Evolutionary conservation across 306 rosid genomes (phyloP).

Genomic region (Dryas octopetala): DNA sequence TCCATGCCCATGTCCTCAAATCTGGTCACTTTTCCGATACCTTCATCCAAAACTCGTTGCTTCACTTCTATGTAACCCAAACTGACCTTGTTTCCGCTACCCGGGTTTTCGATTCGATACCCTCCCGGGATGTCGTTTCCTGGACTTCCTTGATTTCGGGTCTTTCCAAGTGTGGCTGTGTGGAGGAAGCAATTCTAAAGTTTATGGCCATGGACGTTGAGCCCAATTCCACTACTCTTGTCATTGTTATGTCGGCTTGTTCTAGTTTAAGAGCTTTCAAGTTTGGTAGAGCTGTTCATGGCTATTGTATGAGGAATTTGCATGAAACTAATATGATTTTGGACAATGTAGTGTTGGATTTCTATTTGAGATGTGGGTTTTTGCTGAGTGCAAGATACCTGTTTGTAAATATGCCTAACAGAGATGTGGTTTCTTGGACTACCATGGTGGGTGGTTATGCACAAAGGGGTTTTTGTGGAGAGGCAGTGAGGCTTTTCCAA

Average conservation of each 20-base stretch:
- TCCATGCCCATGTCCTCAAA: conserved; percentile 62
- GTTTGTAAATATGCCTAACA: conserved; percentile 51
- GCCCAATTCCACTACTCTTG: conserved; percentile 63
- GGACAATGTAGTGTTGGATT: conserved; percentile 52
- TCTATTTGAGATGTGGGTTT: conserved; percentile 59
- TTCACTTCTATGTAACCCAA: conserved; percentile 51
- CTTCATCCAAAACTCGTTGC: conserved; percentile 64
- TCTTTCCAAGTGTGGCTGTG: conserved; percentile 60
- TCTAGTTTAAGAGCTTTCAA: conserved; percentile 48
- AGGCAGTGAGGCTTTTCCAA: conserved; percentile 58
- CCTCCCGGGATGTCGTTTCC: conserved; percentile 65
- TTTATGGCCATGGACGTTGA: conserved; percentile 50
- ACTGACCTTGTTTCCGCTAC: conserved; percentile 50
- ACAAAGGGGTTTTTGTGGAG: conserved; percentile 50
- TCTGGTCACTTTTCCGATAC: conserved; percentile 56
- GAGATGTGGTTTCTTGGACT: conserved; percentile 82
- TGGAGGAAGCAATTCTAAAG: conserved; percentile 51
- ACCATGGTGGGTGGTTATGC: conserved; percentile 69
- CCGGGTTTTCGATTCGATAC: conserved; percentile 43
- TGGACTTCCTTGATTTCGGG: conserved; percentile 75
- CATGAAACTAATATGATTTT: conserved; percentile 34
- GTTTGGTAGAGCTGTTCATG: conserved; percentile 62
- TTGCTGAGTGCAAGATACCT: conserved; percentile 44
- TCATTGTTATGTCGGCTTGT: conserved; percentile 61
- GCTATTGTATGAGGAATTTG: conserved; percentile 43